phyloP scores from a whole-genome alignment of 345 rosid genomes.

The Hypericum androsaemum region DNA sequence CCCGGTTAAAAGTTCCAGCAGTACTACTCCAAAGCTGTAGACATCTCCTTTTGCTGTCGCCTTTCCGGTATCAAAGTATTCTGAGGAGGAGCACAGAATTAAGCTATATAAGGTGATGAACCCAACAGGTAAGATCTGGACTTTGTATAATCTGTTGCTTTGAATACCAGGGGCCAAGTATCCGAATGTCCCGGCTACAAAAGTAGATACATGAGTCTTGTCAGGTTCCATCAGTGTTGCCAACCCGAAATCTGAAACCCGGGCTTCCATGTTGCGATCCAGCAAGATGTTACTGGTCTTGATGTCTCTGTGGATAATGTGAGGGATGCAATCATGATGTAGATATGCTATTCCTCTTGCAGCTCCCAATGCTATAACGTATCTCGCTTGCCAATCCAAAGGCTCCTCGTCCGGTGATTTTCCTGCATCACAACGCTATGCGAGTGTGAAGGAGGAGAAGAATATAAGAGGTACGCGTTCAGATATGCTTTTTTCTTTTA shows the following conservation, averaged over 20 bases:
- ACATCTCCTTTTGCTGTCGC: constrained; percentile 79
- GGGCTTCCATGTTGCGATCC: constrained; percentile 75
- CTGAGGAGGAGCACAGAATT: constrained; percentile 20
- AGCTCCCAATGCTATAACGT: constrained; percentile 62
- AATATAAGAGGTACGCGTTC: too few species aligned
- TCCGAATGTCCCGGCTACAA: constrained; percentile 78
- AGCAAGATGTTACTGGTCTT: constrained; percentile 75
- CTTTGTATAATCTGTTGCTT: background rate
- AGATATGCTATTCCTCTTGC: constrained; percentile 87
- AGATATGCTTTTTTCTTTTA: too few species aligned
- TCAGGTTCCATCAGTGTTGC: constrained; percentile 77
- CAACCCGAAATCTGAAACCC: constrained; percentile 77
- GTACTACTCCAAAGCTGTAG: constrained; percentile 76
- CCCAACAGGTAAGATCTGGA: background rate
- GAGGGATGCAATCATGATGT: constrained; percentile 86
- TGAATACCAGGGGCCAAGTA: constrained; percentile 71
- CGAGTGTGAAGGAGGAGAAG: too few species aligned
- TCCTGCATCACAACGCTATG: too few species aligned
- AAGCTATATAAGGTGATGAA: constrained; percentile 2
- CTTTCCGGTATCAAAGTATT: constrained; percentile 76
- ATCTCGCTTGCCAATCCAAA: constrained; percentile 61
- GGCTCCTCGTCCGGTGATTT: constrained; percentile 21
- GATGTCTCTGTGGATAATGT: constrained; percentile 79
- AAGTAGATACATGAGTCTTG: constrained; percentile 75
- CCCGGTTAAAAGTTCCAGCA: constrained; percentile 70